A percentile compares a stretch with the other conserved stretches of the same genome.
Conservation (phyloP, 2,329 filamentous ascomycete species). For the Hypoxylon sp. region DNA sequence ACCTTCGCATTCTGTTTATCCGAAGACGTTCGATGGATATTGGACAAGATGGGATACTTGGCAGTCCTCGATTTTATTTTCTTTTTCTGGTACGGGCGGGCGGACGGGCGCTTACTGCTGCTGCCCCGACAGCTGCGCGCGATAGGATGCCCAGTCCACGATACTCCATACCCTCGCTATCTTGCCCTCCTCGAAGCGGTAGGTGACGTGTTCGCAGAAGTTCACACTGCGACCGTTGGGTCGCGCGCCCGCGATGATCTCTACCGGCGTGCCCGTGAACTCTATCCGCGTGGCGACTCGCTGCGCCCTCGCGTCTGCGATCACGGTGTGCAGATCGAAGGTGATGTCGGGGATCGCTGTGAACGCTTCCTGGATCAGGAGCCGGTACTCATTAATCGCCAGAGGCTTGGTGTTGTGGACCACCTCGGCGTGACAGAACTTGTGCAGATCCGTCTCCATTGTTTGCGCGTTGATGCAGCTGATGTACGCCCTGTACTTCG, state of each 20-base stretch:
- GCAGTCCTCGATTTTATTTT: not conserved
- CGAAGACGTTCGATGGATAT: not conserved
- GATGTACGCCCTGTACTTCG: constrained; percentile 53
- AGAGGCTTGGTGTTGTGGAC: constrained; percentile 53
- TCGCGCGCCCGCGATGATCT: constrained; percentile 49
- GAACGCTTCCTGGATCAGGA: constrained; percentile 52
- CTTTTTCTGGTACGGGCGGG: not conserved
- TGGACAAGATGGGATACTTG: not conserved
- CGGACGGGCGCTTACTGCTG: not conserved
- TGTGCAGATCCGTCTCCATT: constrained; percentile 47
- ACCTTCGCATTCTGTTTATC: constrained; percentile 2
- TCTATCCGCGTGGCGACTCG: constrained; percentile 53
- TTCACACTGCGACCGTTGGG: constrained; percentile 51
- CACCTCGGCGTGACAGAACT: constrained; percentile 50
- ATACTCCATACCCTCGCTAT: constrained; percentile 55
- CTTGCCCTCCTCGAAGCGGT: constrained; percentile 54
- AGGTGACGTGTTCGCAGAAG: constrained; percentile 56
- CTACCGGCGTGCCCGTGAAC: constrained; percentile 53
- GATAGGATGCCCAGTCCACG: constrained; percentile 52
- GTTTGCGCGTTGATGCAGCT: constrained; percentile 53
- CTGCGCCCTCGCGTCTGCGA: constrained; percentile 54
- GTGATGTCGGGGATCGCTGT: constrained; percentile 51
- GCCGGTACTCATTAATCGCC: constrained; percentile 48
- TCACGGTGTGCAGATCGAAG: constrained; percentile 49
- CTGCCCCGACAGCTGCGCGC: constrained; percentile 38